phyloP scores from a whole-genome alignment of 2,329 filamentous ascomycete genomes.

The Cercospora citrullina region DNA sequence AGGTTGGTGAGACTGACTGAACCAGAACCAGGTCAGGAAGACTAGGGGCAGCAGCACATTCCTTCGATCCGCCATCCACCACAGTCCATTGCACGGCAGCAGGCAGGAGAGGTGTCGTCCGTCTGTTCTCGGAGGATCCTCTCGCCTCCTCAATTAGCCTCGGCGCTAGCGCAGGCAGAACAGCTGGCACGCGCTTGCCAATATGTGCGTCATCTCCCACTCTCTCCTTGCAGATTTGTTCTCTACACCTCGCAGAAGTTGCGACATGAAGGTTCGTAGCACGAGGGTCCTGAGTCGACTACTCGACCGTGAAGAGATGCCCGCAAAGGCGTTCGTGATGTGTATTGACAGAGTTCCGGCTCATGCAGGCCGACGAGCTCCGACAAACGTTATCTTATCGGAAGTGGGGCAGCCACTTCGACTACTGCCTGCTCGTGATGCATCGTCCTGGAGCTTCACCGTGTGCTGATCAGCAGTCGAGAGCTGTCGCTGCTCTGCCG shows the following conservation, averaged over 20 bases:
- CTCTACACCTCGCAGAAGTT: background rate
- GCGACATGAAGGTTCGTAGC: background rate
- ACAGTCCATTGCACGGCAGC: slow-evolving; percentile 24
- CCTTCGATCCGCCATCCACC: slow-evolving; percentile 46
- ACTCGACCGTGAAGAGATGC: background rate
- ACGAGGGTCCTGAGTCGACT: background rate
- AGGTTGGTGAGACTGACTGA: slow-evolving; percentile 48
- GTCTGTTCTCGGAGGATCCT: background rate
- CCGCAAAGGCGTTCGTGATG: background rate
- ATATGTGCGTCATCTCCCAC: background rate
- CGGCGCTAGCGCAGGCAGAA: background rate
- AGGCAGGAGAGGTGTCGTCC: slow-evolving; percentile 9
- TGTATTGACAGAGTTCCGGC: background rate
- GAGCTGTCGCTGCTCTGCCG: background rate
- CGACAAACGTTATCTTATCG: background rate
- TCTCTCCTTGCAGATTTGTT: background rate
- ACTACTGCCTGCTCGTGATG: background rate
- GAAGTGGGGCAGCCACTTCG: background rate
- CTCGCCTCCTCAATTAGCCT: background rate
- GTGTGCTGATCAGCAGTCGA: background rate
- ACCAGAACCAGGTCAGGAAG: slow-evolving; percentile 55
- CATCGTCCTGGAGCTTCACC: background rate
- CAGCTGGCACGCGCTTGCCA: background rate
- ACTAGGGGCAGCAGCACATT: slow-evolving; percentile 50
- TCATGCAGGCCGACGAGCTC: background rate